Evolutionary conservation across 139 green algal genomes (phyloP).

Genomic region (Zygnema circumcarinatum): DNA sequence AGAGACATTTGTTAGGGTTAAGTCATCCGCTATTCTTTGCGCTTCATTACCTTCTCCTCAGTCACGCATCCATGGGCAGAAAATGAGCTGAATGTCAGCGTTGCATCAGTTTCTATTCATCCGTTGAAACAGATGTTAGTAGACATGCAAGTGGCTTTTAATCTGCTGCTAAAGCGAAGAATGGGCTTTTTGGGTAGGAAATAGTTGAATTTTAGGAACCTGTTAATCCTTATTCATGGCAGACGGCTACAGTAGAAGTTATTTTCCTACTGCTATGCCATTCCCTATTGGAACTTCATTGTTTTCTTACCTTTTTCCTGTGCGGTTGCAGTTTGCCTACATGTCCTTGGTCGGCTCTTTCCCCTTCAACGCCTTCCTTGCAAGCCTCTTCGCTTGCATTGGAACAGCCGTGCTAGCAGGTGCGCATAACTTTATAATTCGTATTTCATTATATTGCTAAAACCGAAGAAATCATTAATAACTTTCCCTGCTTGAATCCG

Average conservation of each 20-base stretch:
- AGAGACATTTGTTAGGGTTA: no score
- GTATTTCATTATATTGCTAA: background rate
- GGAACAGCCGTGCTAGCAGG: conserved; percentile 56
- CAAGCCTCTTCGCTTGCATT: conserved; percentile 55
- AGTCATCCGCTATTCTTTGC: no score
- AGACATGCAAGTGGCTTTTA: background rate
- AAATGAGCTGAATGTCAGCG: no score
- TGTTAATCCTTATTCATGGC: background rate
- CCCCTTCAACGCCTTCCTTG: conserved; percentile 63
- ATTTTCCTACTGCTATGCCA: background rate
- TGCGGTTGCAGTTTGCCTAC: conserved; percentile 54
- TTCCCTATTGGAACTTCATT: background rate
- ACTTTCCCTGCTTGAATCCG: background rate
- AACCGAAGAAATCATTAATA: background rate
- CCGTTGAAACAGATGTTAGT: no score
- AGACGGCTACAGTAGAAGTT: no score
- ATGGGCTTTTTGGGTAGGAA: background rate
- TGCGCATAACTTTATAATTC: background rate
- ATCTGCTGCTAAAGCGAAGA: background rate
- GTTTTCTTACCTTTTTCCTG: background rate
- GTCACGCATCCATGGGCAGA: no score
- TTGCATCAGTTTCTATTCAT: no score
- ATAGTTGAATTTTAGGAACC: background rate
- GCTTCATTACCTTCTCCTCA: no score
- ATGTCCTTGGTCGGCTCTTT: conserved; percentile 61